Evolutionary conservation across 176 grass and related monocot genomes (phyloP).

Genomic region (Oryza officinalis): DNA sequence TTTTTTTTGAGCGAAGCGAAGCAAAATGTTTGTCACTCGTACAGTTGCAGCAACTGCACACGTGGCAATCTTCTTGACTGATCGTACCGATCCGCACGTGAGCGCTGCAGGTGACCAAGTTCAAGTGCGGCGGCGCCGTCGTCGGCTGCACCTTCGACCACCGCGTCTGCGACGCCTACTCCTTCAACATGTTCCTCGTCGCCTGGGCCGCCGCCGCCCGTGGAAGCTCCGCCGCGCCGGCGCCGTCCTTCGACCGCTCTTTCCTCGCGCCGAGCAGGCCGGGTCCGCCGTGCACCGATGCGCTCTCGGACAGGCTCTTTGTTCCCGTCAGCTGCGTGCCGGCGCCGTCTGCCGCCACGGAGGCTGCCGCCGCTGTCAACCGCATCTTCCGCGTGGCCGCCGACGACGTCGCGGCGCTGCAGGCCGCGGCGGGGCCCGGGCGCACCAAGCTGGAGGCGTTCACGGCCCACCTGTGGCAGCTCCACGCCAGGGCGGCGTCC

Average conservation of each 20-base stretch:
- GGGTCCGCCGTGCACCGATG: conserved; percentile 24
- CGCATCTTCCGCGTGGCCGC: conserved; percentile 56
- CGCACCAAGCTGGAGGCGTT: conserved; percentile 65
- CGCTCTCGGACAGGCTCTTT: conserved; percentile 42
- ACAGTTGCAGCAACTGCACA: not conserved
- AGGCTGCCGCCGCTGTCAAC: conserved; percentile 14
- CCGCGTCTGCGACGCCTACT: conserved; percentile 84
- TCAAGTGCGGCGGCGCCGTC: conserved; percentile 63
- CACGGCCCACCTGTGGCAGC: conserved; percentile 66
- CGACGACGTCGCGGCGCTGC: conserved; percentile 43
- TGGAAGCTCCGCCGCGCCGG: not conserved
- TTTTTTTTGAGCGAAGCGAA: not conserved
- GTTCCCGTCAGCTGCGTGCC: conserved; percentile 32
- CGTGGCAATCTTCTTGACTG: not conserved
- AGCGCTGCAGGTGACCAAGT: conserved; percentile 51
- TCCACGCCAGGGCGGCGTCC: conserved; percentile 44
- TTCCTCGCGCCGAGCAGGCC: conserved; percentile 45
- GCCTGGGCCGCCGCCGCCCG: conserved; percentile 55
- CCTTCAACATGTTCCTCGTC: conserved; percentile 83
- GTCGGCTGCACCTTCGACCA: conserved; percentile 81
- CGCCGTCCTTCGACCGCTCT: conserved; percentile 53
- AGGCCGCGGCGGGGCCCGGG: conserved; percentile 27
- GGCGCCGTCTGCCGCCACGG: not conserved
- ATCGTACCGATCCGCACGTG: not conserved
- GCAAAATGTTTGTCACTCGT: not conserved